Evolutionary conservation across 345 rosid species (phyloP).

Genomic region (Erysimum cheiranthoides): DNA sequence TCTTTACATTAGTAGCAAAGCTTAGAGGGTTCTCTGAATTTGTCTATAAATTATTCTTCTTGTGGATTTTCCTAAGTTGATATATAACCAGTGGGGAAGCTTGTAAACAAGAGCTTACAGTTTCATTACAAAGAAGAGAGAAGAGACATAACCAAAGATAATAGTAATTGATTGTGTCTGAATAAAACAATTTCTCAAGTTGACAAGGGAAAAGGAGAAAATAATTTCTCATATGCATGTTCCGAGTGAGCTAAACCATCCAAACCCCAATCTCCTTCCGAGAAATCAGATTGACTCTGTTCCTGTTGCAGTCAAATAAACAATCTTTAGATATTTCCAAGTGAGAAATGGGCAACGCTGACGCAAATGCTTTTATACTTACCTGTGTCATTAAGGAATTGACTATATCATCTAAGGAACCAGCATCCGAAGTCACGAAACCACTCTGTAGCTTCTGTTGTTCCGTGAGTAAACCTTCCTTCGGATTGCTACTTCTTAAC

Average conservation of each 20-base stretch:
- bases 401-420: conserved; percentile 65
- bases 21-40: background rate
- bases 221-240: conserved; percentile 49
- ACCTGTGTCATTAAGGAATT: conserved; percentile 62
- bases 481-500: conserved; percentile 27
- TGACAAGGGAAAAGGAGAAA: conserved; percentile 1
- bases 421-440: conserved; percentile 49
- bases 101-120: conserved; percentile 24
- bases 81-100: conserved; percentile 3
- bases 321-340: conserved; percentile 1
- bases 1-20: background rate
- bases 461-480: conserved; percentile 49
- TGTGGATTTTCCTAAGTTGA: conserved; percentile 25
- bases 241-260: conserved; percentile 48
- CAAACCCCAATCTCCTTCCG: conserved; percentile 53
- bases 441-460: conserved; percentile 54
- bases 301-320: conserved; percentile 53
- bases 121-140: conserved; percentile 25
- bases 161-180: conserved; percentile 24
- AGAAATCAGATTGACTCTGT: conserved; percentile 46
- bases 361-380: background rate
- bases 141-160: conserved; percentile 38
- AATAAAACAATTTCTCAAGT: conserved; percentile 25
- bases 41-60: background rate
- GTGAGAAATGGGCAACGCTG: background rate